Evolutionary conservation across 345 rosid genomes (phyloP), one percentile per base, ranked within the genome.

Genomic region (Lagerstroemia speciosa): DNA sequence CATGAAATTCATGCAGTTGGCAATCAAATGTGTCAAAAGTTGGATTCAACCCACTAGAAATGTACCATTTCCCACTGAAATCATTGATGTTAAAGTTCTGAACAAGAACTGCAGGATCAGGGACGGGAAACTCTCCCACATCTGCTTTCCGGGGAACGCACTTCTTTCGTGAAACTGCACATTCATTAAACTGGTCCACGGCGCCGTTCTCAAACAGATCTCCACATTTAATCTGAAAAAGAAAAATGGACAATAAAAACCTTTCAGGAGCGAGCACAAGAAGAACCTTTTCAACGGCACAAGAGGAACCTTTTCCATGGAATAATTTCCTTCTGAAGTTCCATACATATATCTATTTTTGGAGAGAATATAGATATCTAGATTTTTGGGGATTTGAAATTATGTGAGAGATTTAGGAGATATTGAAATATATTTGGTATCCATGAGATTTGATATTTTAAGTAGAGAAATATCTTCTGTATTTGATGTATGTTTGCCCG

Each of bases 131-230:
- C 33, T 89, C 95, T 64, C 98, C 96, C 6, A 88, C 73, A 67
- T 94, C 97, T 65, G 95, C 88, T 83, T 94, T 94, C 74, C 2
- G 74, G 33, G 99, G 97, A 8, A 91, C 99, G 63, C 97, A 91
- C 73, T 94, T 94, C 79, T 91, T 91, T 65, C 96, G 74, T 14
- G 99, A 81, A 70, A 94, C 96, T 16, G 97, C 97, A 73, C 97
- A 91, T 70, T 89, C 95, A 31, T 91, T 94, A 83, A 93, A 94
- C 76, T 91, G 85, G 65, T 94, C 97, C 69, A 94, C 99, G 30
- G 85, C 90, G 22, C 77, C 85, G 72, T 94, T 94, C 66, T 72
- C 97, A 73, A 94, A 88, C 22, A 89, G 87, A 74, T 94, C 99
- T 40, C 96, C 96, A n/a, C 97, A 94, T 79, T 89, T 89, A 65